Base-by-base conservation (phyloP, 345 rosid species). In the Diplotaxis tenuifolia region DNA sequence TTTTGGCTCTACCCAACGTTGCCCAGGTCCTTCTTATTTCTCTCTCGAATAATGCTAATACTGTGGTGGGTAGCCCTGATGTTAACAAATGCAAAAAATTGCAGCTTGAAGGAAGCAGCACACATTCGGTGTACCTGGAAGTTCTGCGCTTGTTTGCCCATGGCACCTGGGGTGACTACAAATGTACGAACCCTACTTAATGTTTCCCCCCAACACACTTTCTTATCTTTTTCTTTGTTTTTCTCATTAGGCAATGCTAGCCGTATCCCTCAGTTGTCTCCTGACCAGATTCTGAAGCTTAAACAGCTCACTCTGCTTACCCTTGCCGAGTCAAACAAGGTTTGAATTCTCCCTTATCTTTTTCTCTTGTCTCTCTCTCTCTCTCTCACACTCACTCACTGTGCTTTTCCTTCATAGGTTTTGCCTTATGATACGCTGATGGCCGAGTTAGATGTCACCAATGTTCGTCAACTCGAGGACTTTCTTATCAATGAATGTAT, bases 401-500 rank as follows among this genome's bases (percentile, higher is more conserved):
- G 32, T 77, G 19, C 64, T 36, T 60, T 25, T 71, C 28, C 6
- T 34, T 31, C 14, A 18, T 72, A 95, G 99, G 96, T 95, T 6
- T 80, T 95, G 52, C 90, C 89, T 27, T 95, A 95, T 83, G 87
- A 90, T 83, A 83, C 83, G 59, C 86, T 95, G 54, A 92, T 92
- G 98, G 89, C 67, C 76, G 98, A 88, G 81, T 81, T 95, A 70
- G 99, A 92, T 76, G 88, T 95, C 63, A 65, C 84, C 61, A 95
- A 95, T 89, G 96, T 92, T 7, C 96, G 99, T 72, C 92, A 95
- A 75, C 99, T 95, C 69, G 98, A 95, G 78, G 98, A 95, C 85
- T 95, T 95, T 85, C 98, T 95, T 45, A 95, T 92, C 70, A 91
- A 95, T 54, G 99, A 90, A 73, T 92, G 99, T 83, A 92, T 95